Percentiles rank a stretch among this genome's conserved stretches.
These are phyloP conservation scores for Penicillium sp. DNA, from an alignment of 2,329 filamentous ascomycete genomes.

Conservation along the genomic window DNA sequence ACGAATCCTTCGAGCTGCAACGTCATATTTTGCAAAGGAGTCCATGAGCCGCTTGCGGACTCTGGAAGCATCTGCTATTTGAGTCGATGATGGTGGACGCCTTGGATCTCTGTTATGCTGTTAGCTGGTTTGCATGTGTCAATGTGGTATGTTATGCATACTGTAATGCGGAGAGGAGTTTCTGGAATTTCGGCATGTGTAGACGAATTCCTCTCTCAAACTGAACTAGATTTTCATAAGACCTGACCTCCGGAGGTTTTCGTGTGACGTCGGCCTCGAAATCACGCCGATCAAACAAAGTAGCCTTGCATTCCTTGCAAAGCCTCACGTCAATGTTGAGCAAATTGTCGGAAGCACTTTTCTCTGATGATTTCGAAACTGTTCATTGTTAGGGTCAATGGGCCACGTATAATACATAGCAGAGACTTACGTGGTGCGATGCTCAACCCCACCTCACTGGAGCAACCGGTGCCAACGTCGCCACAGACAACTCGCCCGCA, in stretches of 20 bases:
- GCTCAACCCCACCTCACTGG: conserved; percentile 78
- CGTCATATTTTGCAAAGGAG: conserved; percentile 85
- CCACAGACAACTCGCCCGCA: conserved; percentile 93
- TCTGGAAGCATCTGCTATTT: conserved; percentile 84
- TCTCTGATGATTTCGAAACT: conserved; percentile 49
- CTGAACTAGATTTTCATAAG: conserved; percentile 81
- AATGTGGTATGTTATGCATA: conserved; percentile 30
- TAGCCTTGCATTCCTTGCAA: conserved; percentile 84
- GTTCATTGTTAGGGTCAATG: conserved; percentile 28
- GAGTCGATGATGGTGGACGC: conserved; percentile 66
- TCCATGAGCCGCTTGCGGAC: conserved; percentile 88
- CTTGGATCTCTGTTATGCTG: conserved; percentile 58
- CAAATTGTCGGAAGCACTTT: conserved; percentile 51
- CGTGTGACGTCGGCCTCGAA: conserved; percentile 71
- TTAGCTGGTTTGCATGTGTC: conserved; percentile 10
- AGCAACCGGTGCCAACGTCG: conserved; percentile 82
- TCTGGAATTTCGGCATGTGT: conserved; percentile 83
- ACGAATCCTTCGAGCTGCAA: conserved; percentile 77
- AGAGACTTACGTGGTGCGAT: conserved; percentile 65
- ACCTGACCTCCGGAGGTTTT: conserved; percentile 74
- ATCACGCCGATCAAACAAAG: conserved; percentile 73
- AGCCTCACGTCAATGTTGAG: conserved; percentile 82
- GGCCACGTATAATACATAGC: neutral
- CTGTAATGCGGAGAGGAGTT: conserved; percentile 73
- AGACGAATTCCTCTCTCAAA: conserved; percentile 86